Percentiles rank a stretch among this genome's conserved stretches.
phyloP scores from a whole-genome alignment of 208 protist genomes.

The Acanthamoeba triangularis region DNA sequence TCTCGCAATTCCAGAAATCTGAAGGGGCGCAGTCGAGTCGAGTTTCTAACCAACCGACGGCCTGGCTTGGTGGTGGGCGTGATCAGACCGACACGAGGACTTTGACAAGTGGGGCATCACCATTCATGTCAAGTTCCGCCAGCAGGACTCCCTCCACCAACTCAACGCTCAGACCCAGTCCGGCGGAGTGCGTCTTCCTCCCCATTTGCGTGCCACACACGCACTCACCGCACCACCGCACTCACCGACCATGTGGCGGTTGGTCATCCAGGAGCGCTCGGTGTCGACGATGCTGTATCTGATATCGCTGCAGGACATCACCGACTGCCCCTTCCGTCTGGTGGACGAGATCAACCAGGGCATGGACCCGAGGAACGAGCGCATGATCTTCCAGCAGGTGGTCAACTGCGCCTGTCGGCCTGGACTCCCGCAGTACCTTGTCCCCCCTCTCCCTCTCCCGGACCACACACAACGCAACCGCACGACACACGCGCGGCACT shows the following conservation, averaged over 20 bases:
- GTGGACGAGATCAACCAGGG: slow-evolving; percentile 95
- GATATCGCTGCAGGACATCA: slow-evolving; percentile 92
- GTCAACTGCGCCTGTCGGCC: slow-evolving; percentile 77
- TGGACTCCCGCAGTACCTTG: slow-evolving; percentile 79
- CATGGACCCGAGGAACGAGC: slow-evolving; percentile 87
- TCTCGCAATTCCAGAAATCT: background rate
- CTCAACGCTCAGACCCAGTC: slow-evolving; percentile 84
- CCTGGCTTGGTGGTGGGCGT: background rate
- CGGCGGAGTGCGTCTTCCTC: slow-evolving; percentile 71
- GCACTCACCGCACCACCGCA: background rate
- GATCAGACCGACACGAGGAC: slow-evolving; percentile 76
- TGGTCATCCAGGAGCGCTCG: slow-evolving; percentile 82
- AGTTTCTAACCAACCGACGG: background rate
- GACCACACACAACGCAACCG: background rate
- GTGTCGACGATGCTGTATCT: slow-evolving; percentile 94
- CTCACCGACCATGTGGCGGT: background rate
- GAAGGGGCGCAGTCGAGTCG: background rate
- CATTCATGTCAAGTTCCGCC: slow-evolving; percentile 85
- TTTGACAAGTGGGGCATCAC: slow-evolving; percentile 84
- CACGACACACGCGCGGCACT: background rate
- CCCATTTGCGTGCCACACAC: background rate
- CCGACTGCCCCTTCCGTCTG: slow-evolving; percentile 92
- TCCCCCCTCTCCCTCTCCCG: background rate
- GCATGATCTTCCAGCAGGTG: slow-evolving; percentile 85
- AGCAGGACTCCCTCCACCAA: slow-evolving; percentile 76